Conservation (phyloP, 257 asterid species). For the Galeopsis tetrahit region DNA sequence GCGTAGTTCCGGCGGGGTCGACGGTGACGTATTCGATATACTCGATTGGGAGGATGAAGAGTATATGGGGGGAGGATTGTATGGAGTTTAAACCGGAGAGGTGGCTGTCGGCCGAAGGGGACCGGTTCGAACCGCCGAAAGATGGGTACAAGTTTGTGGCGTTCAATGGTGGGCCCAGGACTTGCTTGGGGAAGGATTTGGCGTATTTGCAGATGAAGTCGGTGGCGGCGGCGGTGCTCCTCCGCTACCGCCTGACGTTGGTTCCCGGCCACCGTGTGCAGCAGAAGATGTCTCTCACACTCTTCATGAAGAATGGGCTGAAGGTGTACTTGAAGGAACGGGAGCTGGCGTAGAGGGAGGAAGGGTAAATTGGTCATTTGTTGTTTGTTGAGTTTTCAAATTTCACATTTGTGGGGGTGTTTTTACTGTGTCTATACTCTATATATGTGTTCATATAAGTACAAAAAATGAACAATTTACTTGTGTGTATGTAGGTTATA, state of each 20-base stretch:
- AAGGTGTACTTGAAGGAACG: constrained; percentile 25
- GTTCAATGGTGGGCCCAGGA: constrained; percentile 83
- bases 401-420: neutral
- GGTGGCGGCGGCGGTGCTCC: constrained; percentile 80
- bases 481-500: neutral
- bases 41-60: constrained; percentile 75
- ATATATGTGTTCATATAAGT: constrained; percentile 17
- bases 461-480: neutral
- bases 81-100: constrained; percentile 89
- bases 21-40: constrained; percentile 84
- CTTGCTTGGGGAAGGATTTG: constrained; percentile 84
- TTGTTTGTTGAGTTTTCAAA: constrained; percentile 11
- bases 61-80: constrained; percentile 84
- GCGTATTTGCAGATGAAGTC: constrained; percentile 92
- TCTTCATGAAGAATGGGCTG: constrained; percentile 42
- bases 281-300: constrained; percentile 86
- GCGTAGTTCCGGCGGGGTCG: constrained; percentile 70
- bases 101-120: constrained; percentile 63
- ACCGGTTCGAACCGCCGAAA: constrained; percentile 69
- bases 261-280: constrained; percentile 83
- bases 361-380: constrained; percentile 18
- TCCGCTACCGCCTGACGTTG: constrained; percentile 61
- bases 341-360: constrained; percentile 44
- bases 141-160: constrained; percentile 74
- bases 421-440: constrained; percentile 2